These are phyloP conservation scores for Carex scoparia DNA, from an alignment of 176 grass and related monocot genomes.

Conservation along the genomic window DNA sequence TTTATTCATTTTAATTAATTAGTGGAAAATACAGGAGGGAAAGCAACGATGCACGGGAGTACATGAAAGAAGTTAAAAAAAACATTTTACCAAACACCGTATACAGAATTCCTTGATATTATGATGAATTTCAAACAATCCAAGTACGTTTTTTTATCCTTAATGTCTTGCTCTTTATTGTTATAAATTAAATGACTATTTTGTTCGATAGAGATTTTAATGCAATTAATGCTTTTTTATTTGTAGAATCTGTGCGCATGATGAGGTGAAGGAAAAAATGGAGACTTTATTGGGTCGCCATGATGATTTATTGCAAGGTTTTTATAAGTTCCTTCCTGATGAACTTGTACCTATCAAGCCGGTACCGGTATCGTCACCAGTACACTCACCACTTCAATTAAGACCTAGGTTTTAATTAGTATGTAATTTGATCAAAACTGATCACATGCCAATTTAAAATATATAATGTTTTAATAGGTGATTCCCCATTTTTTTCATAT, in stretches of 20 bases:
- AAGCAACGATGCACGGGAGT: too few species aligned
- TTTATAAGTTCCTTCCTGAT: constrained; percentile 47
- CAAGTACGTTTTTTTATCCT: constrained; percentile 10
- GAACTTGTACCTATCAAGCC: constrained; percentile 30
- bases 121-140: constrained; percentile 15
- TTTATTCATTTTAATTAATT: too few species aligned
- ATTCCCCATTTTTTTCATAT: too few species aligned
- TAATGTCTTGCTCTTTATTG: neutral
- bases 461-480: too few species aligned
- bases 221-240: neutral
- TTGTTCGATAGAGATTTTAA: neutral
- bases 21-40: too few species aligned
- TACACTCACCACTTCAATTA: neutral
- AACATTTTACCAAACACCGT: constrained; percentile 30
- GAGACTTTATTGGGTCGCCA: constrained; percentile 31
- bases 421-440: too few species aligned
- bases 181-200: neutral
- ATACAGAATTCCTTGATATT: constrained; percentile 25
- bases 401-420: too few species aligned
- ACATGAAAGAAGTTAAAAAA: too few species aligned
- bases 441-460: too few species aligned
- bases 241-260: constrained; percentile 27
- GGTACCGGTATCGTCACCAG: neutral
- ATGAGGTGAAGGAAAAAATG: constrained; percentile 35
- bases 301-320: constrained; percentile 35